Evolutionary conservation across 1,284 basidiomycete species (phyloP).

Genomic region (Rhodofomes roseus): DNA sequence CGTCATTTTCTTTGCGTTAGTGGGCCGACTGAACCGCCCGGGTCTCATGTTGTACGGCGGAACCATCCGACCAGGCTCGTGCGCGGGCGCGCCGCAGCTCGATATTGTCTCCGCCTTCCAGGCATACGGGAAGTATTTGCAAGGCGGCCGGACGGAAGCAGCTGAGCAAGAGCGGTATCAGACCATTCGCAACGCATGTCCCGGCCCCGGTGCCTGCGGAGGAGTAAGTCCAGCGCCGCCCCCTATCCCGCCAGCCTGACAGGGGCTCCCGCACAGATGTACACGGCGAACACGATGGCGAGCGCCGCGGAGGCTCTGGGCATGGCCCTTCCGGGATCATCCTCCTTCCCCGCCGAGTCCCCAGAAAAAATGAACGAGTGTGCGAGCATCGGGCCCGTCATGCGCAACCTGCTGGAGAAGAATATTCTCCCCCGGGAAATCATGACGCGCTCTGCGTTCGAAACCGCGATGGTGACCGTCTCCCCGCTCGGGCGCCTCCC

Average conservation of each 20-base stretch:
- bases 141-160: conserved; percentile 79
- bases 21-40: conserved; percentile 91
- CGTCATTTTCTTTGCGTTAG: conserved; percentile 34
- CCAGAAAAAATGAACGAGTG: conserved; percentile 86
- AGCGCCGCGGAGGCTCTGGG: conserved; percentile 90
- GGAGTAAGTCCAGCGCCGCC: conserved; percentile 56
- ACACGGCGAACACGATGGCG: conserved; percentile 97
- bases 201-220: conserved; percentile 94
- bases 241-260: neutral
- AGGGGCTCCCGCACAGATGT: conserved; percentile 55
- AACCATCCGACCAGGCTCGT: conserved; percentile 87
- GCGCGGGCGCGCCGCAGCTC: conserved; percentile 74
- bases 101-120: conserved; percentile 97
- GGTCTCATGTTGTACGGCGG: conserved; percentile 97
- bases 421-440: conserved; percentile 94
- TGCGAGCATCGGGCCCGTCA: conserved; percentile 72
- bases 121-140: conserved; percentile 88
- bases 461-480: conserved; percentile 84
- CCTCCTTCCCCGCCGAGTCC: conserved; percentile 91
- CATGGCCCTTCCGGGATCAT: conserved; percentile 96
- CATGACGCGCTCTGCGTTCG: conserved; percentile 94
- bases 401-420: conserved; percentile 85
- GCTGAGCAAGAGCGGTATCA: conserved; percentile 83
- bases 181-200: conserved; percentile 88
- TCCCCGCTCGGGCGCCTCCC: conserved; percentile 7